Conservation (phyloP, 2,329 filamentous ascomycete species). For the Fusarium guadeloupense region DNA sequence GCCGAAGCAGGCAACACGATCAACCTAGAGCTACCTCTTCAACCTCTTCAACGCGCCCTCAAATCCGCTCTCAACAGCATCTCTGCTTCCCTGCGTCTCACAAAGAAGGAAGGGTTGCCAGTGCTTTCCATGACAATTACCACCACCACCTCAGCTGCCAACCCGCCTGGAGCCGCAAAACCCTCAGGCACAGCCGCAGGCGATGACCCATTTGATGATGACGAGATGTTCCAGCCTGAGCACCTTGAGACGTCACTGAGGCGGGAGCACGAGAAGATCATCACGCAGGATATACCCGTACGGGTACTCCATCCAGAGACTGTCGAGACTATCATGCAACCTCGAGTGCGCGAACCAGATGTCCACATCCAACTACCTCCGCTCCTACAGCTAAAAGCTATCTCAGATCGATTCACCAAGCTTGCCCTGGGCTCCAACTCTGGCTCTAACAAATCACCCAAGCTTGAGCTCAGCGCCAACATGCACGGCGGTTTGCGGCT, state of each 20-base stretch:
- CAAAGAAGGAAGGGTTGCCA: constrained; percentile 89
- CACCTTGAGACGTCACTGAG: constrained; percentile 66
- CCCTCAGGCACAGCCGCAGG: constrained; percentile 38
- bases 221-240: constrained; percentile 59
- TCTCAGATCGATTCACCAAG: constrained; percentile 94
- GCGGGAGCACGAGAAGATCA: constrained; percentile 85
- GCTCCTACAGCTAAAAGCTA: constrained; percentile 87
- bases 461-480: constrained; percentile 88
- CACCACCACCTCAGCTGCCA: constrained; percentile 69
- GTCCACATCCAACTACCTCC: constrained; percentile 92
- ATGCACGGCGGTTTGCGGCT: constrained; percentile 90
- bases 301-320: constrained; percentile 83
- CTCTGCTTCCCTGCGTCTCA: constrained; percentile 85
- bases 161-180: constrained; percentile 45
- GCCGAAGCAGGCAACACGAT: constrained; percentile 86
- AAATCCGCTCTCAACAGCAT: constrained; percentile 85
- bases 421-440: constrained; percentile 67
- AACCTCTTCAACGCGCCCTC: constrained; percentile 87
- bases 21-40: constrained; percentile 94
- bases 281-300: constrained; percentile 96
- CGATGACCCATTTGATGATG: constrained; percentile 54
- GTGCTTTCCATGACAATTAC: constrained; percentile 91
- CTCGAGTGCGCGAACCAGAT: constrained; percentile 87
- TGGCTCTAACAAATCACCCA: constrained; percentile 61
- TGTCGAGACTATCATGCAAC: constrained; percentile 95